Evolutionary conservation across 345 rosid genomes (phyloP).

Genomic region (Salix exigua): DNA sequence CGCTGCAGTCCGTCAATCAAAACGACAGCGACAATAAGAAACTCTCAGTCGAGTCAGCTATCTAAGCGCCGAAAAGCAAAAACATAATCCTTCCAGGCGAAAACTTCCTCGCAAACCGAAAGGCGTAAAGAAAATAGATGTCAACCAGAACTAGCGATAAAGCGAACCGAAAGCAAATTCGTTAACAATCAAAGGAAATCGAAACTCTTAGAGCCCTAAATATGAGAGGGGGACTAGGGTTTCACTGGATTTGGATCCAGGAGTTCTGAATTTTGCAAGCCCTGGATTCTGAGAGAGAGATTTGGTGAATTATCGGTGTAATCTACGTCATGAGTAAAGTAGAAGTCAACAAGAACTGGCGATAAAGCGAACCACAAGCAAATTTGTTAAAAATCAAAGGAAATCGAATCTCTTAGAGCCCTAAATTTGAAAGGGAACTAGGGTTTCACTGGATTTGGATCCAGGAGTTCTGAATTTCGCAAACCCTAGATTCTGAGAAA

Average conservation of each 20-base stretch:
- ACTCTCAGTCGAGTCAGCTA: neutral
- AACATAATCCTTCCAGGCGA: neutral
- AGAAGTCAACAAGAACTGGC: neutral
- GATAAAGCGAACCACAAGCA: neutral
- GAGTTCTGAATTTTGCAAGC: slow-evolving; percentile 1
- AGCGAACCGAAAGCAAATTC: neutral
- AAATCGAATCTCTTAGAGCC: slow-evolving; percentile 5
- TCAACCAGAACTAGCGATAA: neutral
- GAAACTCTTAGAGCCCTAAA: neutral
- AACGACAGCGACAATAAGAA: neutral
- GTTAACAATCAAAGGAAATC: neutral
- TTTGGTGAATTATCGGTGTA: neutral
- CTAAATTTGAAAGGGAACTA: neutral
- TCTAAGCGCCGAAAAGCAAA: neutral
- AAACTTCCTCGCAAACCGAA: neutral
- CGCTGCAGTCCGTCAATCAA: neutral
- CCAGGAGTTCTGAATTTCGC: neutral
- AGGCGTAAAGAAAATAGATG: neutral
- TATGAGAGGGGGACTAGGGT: neutral
- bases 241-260: slow-evolving; percentile 3
- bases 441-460: slow-evolving; percentile 4
- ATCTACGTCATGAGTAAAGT: neutral
- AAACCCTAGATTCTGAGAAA: slow-evolving; percentile 18
- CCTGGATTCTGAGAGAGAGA: slow-evolving; percentile 10
- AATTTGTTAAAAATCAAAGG: neutral